Evolutionary conservation across 2,329 filamentous ascomycete genomes (phyloP).

Genomic region (Polytolypa hystricis): DNA sequence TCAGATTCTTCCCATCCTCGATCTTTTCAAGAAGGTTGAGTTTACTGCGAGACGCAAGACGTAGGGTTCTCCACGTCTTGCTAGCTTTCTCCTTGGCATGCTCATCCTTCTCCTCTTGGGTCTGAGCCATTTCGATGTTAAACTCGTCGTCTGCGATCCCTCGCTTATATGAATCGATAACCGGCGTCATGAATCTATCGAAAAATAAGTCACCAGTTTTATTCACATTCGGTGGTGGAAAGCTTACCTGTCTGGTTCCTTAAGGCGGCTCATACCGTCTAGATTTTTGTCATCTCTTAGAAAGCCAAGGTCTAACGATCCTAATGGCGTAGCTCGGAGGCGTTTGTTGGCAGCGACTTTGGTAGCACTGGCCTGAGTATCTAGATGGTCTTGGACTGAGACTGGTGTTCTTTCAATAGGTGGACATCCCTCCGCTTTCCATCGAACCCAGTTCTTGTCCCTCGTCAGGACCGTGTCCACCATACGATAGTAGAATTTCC

Average conservation of each 20-base stretch:
- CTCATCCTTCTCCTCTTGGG: conserved; percentile 47
- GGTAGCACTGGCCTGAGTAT: conserved; percentile 55
- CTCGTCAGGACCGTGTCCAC: conserved; percentile 90
- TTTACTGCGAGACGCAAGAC: conserved; percentile 63
- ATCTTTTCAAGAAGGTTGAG: conserved; percentile 77
- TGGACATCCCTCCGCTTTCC: conserved; percentile 92
- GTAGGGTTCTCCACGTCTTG: conserved; percentile 80
- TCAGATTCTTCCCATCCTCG: conserved; percentile 64
- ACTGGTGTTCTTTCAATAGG: conserved; percentile 70
- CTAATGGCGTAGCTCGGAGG: conserved; percentile 56
- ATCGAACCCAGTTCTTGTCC: conserved; percentile 98
- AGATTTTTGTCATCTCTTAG: conserved; percentile 55
- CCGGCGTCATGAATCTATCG: conserved; percentile 56
- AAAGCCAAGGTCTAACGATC: conserved; percentile 67
- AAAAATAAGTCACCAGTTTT: neutral
- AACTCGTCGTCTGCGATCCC: conserved; percentile 71
- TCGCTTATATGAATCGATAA: conserved; percentile 57
- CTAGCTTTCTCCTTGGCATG: conserved; percentile 66
- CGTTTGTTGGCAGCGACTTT: conserved; percentile 61
- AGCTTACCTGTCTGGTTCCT: conserved; percentile 44
- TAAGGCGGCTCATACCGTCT: conserved; percentile 58
- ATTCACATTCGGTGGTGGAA: neutral
- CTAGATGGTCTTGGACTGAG: conserved; percentile 54
- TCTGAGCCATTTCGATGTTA: conserved; percentile 71
- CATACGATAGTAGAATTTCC: conserved; percentile 90